A percentile compares a stretch with the other conserved stretches of the same genome.
Conservation (phyloP, 2,329 filamentous ascomycete genomes). For the Penicillium sp. region DNA sequence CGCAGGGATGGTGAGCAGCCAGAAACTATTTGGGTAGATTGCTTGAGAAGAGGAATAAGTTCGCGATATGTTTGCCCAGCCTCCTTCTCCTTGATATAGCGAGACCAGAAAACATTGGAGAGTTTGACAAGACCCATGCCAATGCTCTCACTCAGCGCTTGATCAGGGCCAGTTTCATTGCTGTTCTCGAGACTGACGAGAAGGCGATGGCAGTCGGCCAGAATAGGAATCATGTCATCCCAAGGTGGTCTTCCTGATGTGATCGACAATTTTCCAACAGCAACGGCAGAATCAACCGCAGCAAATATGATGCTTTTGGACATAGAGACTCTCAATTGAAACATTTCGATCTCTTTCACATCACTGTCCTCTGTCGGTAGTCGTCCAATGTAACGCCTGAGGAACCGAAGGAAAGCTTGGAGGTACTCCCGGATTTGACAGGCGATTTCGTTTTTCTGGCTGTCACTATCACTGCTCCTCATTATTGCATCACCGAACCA, state of each 20-base stretch:
- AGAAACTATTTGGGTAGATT: conserved; percentile 41
- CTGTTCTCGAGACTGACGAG: conserved; percentile 28
- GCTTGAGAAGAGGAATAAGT: conserved; percentile 40
- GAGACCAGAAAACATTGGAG: conserved; percentile 49
- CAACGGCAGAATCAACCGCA: conserved; percentile 41
- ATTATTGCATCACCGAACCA: conserved; percentile 33
- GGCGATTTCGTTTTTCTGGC: conserved; percentile 20
- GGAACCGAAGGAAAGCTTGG: conserved; percentile 39
- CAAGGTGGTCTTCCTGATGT: conserved; percentile 38
- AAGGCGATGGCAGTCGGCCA: conserved; percentile 39
- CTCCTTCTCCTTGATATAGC: conserved; percentile 45
- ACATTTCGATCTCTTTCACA: conserved; percentile 29
- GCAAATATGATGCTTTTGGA: conserved; percentile 40
- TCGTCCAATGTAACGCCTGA: conserved; percentile 42
- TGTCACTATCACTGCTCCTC: conserved; percentile 15
- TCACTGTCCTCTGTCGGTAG: conserved; percentile 27
- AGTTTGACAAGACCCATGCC: conserved; percentile 38
- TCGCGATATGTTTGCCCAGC: conserved; percentile 31
- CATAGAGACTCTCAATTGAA: conserved; percentile 30
- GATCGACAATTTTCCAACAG: conserved; percentile 40
- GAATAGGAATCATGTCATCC: conserved; percentile 36
- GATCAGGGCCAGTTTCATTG: conserved; percentile 12
- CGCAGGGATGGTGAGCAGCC: conserved; percentile 35
- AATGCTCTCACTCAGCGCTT: conserved; percentile 18
- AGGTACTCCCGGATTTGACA: conserved; percentile 37